These are phyloP conservation scores for Trichoderma koningiopsis DNA, from an alignment of 2,329 filamentous ascomycete species.

Conservation along the genomic window DNA sequence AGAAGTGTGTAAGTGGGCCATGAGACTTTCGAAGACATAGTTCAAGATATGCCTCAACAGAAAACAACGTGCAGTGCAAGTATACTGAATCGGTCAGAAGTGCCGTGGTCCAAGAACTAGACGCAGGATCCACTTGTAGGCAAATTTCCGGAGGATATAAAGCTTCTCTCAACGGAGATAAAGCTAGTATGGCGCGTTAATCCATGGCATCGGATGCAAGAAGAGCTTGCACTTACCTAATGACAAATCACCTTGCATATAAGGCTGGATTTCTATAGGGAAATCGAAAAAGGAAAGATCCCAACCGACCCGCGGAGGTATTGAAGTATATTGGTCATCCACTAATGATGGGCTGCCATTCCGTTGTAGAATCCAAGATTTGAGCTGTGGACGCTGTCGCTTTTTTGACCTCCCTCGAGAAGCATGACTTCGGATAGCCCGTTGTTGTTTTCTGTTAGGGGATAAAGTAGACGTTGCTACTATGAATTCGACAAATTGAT, in stretches of 20 bases:
- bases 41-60: not conserved
- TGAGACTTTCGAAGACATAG: not conserved
- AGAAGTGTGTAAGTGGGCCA: not conserved
- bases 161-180: not conserved
- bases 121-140: slow-evolving; percentile 25
- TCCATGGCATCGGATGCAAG: not conserved
- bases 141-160: slow-evolving; percentile 31
- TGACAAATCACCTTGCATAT: slow-evolving; percentile 29
- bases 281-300: slow-evolving; percentile 31
- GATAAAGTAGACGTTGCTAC: not conserved
- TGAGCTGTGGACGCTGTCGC: not conserved
- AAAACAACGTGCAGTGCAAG: not conserved
- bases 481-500: not conserved
- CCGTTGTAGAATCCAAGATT: not conserved
- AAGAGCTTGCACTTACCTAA: not conserved
- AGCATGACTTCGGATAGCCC: not conserved
- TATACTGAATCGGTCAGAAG: slow-evolving; percentile 24
- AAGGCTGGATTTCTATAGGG: slow-evolving; percentile 29
- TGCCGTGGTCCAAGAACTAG: slow-evolving; percentile 29
- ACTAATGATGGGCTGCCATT: not conserved
- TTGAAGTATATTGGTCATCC: slow-evolving; percentile 15
- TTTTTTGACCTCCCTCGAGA: not conserved
- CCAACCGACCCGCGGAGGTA: slow-evolving; percentile 26
- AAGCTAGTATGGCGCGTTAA: not conserved
- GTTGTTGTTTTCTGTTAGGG: not conserved